Evolutionary conservation across 768 basidiomycete species (phyloP), one percentile per base, ranked within the genome.

Genomic region (Plicaturopsis crispa): DNA sequence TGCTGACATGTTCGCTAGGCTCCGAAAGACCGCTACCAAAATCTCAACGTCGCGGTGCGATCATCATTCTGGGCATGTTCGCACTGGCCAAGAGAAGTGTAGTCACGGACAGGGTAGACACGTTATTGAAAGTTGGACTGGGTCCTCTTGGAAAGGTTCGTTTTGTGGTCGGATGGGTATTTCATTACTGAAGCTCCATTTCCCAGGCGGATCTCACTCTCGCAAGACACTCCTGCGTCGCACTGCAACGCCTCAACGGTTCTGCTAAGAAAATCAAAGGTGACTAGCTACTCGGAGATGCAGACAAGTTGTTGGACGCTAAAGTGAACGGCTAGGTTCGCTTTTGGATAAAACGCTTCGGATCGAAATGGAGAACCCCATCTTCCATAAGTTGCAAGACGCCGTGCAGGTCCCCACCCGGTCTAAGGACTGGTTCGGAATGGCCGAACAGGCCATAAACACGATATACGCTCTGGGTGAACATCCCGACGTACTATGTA

Each of bases 191-290:
- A 20, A 42, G 8, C 10, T 14, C 5, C 11, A 5, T 34, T 8
- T 7, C 35, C 2, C 47, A 97, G 93, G 63, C 73, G 6, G 96
- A 99, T 55, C 69, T 93, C 17, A 88, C 81, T 1, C 76, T 98
- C 13, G 92, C 93, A 1, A 73, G 88, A 33, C 97, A 96, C 53
- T 96, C 92, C 0, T 97, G 91, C 54, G 78, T 97, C 35, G 91
- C 92, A 0, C 64, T 98, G 31, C 91, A 94, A 46, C 75, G 96
- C 0, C 67, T 99, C 6, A 89, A 89, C 35, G 96, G 96, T 2
- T 93, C 87, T 48, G 87, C 79, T 20, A 99, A 99, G 68, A 99
- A 98, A 55, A 78, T 99, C 43, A 99, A 99, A 68, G 94, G 91
- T 82, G 39, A 38, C 59, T 39, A 14, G 26, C 26, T 28, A 8